Evolutionary conservation across 2,329 filamentous ascomycete genomes (phyloP), one percentile per base, ranked within the genome.

Genomic region (Pseudopithomyces chartarum): DNA sequence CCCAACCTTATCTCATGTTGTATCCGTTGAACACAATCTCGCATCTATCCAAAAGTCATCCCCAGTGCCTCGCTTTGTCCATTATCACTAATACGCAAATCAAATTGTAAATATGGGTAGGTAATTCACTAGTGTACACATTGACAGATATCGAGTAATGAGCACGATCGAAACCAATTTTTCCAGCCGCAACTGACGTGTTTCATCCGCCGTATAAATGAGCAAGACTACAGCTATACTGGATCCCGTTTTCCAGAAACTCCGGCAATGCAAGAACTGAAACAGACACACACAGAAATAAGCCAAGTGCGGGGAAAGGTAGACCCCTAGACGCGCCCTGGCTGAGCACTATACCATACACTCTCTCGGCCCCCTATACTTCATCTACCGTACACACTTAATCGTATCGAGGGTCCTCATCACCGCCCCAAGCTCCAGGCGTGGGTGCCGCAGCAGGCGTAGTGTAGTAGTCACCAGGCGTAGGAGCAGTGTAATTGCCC

Each of bases 401-500:
- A 50, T 66, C 61, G 34, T 65, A 66, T 38, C 60, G 48, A 17
- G 63, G 63, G 56, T 66, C 63, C 49, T 66, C 63, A 22, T 65
- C 62, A 38, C 51, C 29, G 7, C 61, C 63, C 56, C 80, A 82
- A 13, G 77, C 79, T 10, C 80, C 80, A 4, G 87, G 87, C n/a
- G 87, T 89, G 0, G 86, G 85, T 20, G 87, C 87, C 32, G 72
- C 71, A 39, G 71, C 70, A 32, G 71, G 71, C 32, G 78, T 79
- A 20, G 63, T 59, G 42, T 64, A 58, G 57, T 64, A 62, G 51
- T 73, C 71, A 13, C 71, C 73, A 6, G 76, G 74, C 3, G 75
- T 78, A 11, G 74, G 71, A 17, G 76, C 74, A 38, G 66, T 67
- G 61, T 76, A 81, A 40, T 71, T 73, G 19, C 73, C 74, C 2